Evolutionary conservation across 2,329 filamentous ascomycete genomes (phyloP).

Genomic region (Chaetomiaceae sp.): DNA sequence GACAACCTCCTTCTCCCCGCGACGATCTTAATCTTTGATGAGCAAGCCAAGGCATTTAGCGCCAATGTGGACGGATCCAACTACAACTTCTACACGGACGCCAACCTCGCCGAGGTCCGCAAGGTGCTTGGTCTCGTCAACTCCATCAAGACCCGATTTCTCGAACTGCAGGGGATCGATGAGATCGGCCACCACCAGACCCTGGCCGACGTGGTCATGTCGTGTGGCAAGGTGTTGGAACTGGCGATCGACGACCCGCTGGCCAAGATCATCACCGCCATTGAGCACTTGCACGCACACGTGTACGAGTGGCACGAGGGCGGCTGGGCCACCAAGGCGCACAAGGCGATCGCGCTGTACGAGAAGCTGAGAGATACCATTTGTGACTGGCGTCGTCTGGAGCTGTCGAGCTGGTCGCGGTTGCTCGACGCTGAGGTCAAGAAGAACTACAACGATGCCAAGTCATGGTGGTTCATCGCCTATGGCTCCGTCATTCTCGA

Average conservation of each 20-base stretch:
- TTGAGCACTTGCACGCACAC: conserved; percentile 80
- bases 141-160: conserved; percentile 67
- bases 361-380: conserved; percentile 75
- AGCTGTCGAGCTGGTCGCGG: conserved; percentile 86
- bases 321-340: conserved; percentile 77
- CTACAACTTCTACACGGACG: conserved; percentile 88
- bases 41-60: conserved; percentile 44
- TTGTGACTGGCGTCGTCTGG: conserved; percentile 83
- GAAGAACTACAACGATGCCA: conserved; percentile 71
- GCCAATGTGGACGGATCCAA: conserved; percentile 22
- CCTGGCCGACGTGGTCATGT: conserved; percentile 69
- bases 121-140: conserved; percentile 66
- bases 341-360: conserved; percentile 65
- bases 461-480: conserved; percentile 93
- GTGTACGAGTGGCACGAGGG: conserved; percentile 91
- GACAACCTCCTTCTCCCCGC: conserved; percentile 60
- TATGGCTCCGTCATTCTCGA: conserved; percentile 83
- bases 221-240: conserved; percentile 69
- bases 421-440: conserved; percentile 79
- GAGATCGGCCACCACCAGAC: conserved; percentile 69
- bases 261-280: conserved; percentile 76
- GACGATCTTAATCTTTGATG: conserved; percentile 60
- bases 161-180: conserved; percentile 60
- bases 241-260: conserved; percentile 78
- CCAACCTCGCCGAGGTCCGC: conserved; percentile 70